phyloP scores from a whole-genome alignment of 352 stramenopile species.

The Hyaloperonospora brassicae region DNA sequence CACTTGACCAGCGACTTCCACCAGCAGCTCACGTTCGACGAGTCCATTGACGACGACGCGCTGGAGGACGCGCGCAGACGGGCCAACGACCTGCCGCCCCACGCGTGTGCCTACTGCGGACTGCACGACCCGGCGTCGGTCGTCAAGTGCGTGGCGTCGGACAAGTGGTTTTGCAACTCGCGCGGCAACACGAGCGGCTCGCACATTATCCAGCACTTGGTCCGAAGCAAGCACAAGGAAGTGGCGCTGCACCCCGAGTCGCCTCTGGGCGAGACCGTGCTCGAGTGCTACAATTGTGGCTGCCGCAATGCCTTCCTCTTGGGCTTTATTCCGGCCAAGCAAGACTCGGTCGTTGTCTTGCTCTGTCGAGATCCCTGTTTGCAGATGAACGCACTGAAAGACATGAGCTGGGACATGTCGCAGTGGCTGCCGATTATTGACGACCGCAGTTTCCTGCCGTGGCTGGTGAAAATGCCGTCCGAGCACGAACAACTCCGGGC shows the following conservation, averaged over 20 bases:
- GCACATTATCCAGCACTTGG: slow-evolving; percentile 98
- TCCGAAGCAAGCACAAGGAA: slow-evolving; percentile 89
- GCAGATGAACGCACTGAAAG: slow-evolving; percentile 94
- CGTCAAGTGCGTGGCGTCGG: slow-evolving; percentile 91
- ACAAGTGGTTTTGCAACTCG: slow-evolving; percentile 99
- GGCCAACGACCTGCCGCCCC: slow-evolving; percentile 69
- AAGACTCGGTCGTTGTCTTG: slow-evolving; percentile 95
- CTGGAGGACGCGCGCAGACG: slow-evolving; percentile 43
- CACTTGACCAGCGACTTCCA: slow-evolving; percentile 44
- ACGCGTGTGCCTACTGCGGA: slow-evolving; percentile 96
- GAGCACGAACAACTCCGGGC: slow-evolving; percentile 90
- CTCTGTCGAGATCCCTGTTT: slow-evolving; percentile 95
- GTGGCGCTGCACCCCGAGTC: slow-evolving; percentile 91
- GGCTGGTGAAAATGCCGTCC: slow-evolving; percentile 92
- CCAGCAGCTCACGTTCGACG: slow-evolving; percentile 62
- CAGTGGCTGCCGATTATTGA: slow-evolving; percentile 98
- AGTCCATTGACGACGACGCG: slow-evolving; percentile 57
- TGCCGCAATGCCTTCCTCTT: slow-evolving; percentile 97
- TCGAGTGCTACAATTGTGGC: slow-evolving; percentile 99
- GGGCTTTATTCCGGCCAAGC: slow-evolving; percentile 96
- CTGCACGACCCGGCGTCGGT: slow-evolving; percentile 94
- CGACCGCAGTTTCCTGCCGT: slow-evolving; percentile 94
- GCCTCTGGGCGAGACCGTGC: slow-evolving; percentile 93
- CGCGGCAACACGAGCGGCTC: slow-evolving; percentile 89
- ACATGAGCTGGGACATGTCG: slow-evolving; percentile 99